These are phyloP conservation scores for Hymenoscyphus occultus DNA, from an alignment of 2,329 filamentous ascomycete genomes.

Conservation along the genomic window DNA sequence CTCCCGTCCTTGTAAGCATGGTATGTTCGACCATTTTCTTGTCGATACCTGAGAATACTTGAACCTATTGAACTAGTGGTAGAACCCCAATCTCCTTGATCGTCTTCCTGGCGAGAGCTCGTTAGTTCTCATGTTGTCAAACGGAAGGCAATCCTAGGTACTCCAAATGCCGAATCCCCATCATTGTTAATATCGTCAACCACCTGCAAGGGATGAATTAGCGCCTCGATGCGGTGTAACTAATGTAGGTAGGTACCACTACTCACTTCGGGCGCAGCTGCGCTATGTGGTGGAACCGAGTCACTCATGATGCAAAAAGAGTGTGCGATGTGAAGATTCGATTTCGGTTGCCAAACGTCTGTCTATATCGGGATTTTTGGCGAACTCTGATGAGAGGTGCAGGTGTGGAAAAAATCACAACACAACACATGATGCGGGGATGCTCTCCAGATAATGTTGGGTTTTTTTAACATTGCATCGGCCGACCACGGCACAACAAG, in stretches of 20 bases:
- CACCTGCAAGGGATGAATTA: not conserved
- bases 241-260: not conserved
- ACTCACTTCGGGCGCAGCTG: not conserved
- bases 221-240: not conserved
- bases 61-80: constrained; percentile 29
- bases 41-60: constrained; percentile 39
- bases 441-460: too few species aligned
- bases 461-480: too few species aligned
- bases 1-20: constrained; percentile 34
- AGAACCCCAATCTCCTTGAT: not conserved
- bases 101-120: not conserved
- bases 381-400: too few species aligned
- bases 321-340: too few species aligned
- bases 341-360: too few species aligned
- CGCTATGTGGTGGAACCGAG: not conserved
- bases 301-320: too few species aligned
- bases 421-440: too few species aligned
- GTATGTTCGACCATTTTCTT: constrained; percentile 34
- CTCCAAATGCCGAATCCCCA: not conserved
- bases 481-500: too few species aligned
- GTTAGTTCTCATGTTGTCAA: not conserved
- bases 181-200: not conserved
- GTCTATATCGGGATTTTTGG: too few species aligned
- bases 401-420: too few species aligned
- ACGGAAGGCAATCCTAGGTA: not conserved